Evolutionary conservation across 2,329 filamentous ascomycete genomes (phyloP).

Genomic region (Piedraia hortae): DNA sequence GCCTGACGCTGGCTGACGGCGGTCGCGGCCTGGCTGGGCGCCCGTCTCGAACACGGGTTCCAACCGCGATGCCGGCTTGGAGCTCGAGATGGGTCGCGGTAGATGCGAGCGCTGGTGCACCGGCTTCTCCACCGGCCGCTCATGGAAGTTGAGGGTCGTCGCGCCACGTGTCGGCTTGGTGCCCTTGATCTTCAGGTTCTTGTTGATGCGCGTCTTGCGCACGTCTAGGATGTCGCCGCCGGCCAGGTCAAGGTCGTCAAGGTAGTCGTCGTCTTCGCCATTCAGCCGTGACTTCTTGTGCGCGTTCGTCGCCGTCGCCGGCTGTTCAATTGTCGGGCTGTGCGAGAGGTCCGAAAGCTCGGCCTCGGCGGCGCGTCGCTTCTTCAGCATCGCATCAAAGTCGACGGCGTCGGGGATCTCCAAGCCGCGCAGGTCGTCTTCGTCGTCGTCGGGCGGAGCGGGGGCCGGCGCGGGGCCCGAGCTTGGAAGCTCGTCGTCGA

Average conservation of each 20-base stretch:
- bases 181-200: slow-evolving; percentile 70
- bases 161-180: slow-evolving; percentile 34
- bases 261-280: slow-evolving; percentile 40
- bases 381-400: slow-evolving; percentile 50
- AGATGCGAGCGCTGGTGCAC: slow-evolving; percentile 33
- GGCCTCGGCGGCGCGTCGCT: slow-evolving; percentile 28
- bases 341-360: slow-evolving; percentile 12
- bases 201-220: slow-evolving; percentile 59
- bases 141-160: slow-evolving; percentile 76
- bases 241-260: slow-evolving; percentile 65
- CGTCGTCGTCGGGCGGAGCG: slow-evolving; percentile 82
- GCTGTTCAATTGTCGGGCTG: slow-evolving; percentile 13
- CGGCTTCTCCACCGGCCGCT: slow-evolving; percentile 26
- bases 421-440: slow-evolving; percentile 75
- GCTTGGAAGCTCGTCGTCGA: slow-evolving; percentile 85
- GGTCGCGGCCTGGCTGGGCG: slow-evolving; percentile 35
- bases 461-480: slow-evolving; percentile 78
- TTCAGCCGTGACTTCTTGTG: slow-evolving; percentile 12
- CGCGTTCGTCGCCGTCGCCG: slow-evolving; percentile 12
- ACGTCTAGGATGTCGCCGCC: slow-evolving; percentile 51
- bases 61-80: slow-evolving; percentile 31
- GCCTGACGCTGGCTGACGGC: slow-evolving; percentile 23
- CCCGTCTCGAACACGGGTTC: slow-evolving; percentile 83
- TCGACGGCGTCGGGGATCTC: slow-evolving; percentile 61
- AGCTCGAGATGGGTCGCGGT: slow-evolving; percentile 39